Base-by-base conservation (phyloP, 495 filamentous ascomycete genomes). In the Penicillium salamii region DNA sequence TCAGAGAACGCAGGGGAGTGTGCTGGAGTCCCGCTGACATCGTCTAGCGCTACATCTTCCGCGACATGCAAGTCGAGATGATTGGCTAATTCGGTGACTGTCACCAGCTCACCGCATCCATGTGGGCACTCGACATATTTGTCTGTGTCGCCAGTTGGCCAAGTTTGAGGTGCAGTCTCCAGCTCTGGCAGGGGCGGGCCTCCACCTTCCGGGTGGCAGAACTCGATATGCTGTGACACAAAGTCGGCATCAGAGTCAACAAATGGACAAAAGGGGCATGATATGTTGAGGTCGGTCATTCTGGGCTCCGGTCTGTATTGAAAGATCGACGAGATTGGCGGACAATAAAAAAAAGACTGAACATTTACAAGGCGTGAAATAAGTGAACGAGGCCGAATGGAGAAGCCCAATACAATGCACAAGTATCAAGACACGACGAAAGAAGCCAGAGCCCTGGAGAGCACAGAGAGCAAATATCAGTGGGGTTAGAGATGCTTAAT, bases 1-100 rank as follows among this genome's bases (percentile, higher is more conserved):
- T 47, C 28, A 7, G n/a, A 7, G 1, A 49, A 29, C 18, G 39
- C 15, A 14, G 45, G 19, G 9, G 31, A 21, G 7, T 18, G 38
- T 38, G 42, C 33, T 13, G 37, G 31, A n/a, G 41, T 21, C 5
- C 7, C 29, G 5, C 40, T 52, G 14, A 12, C n/a, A 31, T 81
- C 78, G 15, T 79, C 79, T 42, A 77, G 65, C 8, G 68, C 69
- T 41, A 79, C 67, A 11, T 69, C 67, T 59, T 89, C 87, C 26
- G 80, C 77, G 31, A 69, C 61, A 66, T 96, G 90, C 40, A 91
- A 68, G 60, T 91, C 86, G 31, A 90, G 66, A 62, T 95, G 90
- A 28, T 76, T 80, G 19, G 86, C 78, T 28, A 93, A 65, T 52
- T 89, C 82, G 2, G 68, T 59, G 12, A 78, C 62, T 23, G 78